Evolutionary conservation across 73 alveolate genomes (phyloP).

Genomic region (Paramecium pentaurelia): DNA sequence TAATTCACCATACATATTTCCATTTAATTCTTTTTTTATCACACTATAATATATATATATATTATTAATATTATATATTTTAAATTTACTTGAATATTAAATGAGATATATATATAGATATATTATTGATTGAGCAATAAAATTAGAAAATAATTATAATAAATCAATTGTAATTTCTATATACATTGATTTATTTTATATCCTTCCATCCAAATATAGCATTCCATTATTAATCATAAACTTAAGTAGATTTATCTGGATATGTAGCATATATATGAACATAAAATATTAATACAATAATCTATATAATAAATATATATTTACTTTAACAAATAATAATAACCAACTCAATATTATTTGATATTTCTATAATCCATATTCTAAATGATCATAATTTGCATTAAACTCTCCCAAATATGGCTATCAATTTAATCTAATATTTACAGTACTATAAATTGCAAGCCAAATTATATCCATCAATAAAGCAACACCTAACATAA

Average conservation of each 20-base stretch:
- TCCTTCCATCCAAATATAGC: conserved; percentile 28
- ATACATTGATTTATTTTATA: neutral
- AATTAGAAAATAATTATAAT: neutral
- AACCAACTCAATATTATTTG: neutral
- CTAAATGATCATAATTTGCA: conserved; percentile 24
- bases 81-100: no score
- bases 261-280: conserved; percentile 29
- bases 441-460: conserved; percentile 19
- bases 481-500: neutral
- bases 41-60: neutral
- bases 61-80: neutral
- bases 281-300: neutral
- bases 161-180: neutral
- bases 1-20: neutral
- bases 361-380: conserved; percentile 1
- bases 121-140: neutral
- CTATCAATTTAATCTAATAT: neutral
- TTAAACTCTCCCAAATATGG: conserved; percentile 27
- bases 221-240: conserved; percentile 20
- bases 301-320: neutral
- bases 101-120: no score
- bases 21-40: neutral
- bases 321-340: neutral
- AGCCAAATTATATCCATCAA: neutral
- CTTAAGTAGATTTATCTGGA: conserved; percentile 44